phyloP scores from a whole-genome alignment of 768 basidiomycete species.

The Tricholoma saponaceum region DNA sequence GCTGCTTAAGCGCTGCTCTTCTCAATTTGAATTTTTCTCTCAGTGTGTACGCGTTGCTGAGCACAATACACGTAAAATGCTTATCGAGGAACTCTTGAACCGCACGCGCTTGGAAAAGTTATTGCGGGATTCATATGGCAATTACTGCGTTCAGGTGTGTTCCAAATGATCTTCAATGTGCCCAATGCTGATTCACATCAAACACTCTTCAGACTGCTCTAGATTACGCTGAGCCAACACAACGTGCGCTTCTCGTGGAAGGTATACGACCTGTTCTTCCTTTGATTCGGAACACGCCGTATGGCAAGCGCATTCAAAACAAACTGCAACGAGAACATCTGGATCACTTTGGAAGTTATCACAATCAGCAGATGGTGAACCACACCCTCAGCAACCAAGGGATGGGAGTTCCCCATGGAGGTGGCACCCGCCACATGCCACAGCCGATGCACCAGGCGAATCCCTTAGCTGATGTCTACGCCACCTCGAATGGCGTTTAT shows the following conservation, averaged over 20 bases:
- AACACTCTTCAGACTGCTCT: slow-evolving; percentile 71
- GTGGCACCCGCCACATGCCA: slow-evolving; percentile 52
- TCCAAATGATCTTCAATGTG: not conserved
- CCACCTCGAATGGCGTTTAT: slow-evolving; percentile 58
- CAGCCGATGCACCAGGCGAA: slow-evolving; percentile 49
- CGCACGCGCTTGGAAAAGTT: slow-evolving; percentile 93
- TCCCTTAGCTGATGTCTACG: slow-evolving; percentile 64
- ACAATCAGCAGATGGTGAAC: slow-evolving; percentile 55
- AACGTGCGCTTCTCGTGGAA: slow-evolving; percentile 90
- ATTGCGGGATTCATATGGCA: slow-evolving; percentile 93
- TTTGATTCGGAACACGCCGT: slow-evolving; percentile 97
- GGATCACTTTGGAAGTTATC: slow-evolving; percentile 60
- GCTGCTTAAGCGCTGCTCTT: not conserved
- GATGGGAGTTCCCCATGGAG: slow-evolving; percentile 35
- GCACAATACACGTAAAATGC: slow-evolving; percentile 86
- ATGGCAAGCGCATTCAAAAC: slow-evolving; percentile 98
- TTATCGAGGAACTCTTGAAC: slow-evolving; percentile 94
- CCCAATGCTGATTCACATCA: not conserved
- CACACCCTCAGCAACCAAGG: slow-evolving; percentile 56
- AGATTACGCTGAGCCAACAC: slow-evolving; percentile 94
- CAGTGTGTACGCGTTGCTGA: slow-evolving; percentile 92
- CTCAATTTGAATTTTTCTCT: not conserved
- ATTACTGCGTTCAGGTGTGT: slow-evolving; percentile 87
- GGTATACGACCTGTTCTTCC: slow-evolving; percentile 98
- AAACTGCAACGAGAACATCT: slow-evolving; percentile 94